Evolutionary conservation across 169 alveolate species (phyloP).

Genomic region (Besnoitia besnoiti): DNA sequence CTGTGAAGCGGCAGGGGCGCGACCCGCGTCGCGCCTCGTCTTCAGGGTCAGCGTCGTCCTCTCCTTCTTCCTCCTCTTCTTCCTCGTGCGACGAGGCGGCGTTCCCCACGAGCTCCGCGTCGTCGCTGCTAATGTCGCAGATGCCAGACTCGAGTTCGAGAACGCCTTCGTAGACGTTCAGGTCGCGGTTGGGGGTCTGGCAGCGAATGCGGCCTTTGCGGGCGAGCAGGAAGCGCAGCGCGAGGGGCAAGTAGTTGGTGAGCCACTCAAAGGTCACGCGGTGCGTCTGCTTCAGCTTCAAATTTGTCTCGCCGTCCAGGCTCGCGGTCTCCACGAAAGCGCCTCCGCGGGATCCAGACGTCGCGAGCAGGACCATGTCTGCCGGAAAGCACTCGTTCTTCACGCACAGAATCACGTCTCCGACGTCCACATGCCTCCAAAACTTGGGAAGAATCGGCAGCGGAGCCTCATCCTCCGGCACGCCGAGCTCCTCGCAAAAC

Average conservation of each 20-base stretch:
- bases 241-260: not conserved
- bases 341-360: constrained; percentile 87
- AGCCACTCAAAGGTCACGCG: not conserved
- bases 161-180: constrained; percentile 57
- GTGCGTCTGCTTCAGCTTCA: constrained; percentile 86
- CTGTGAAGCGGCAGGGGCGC: no score
- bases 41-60: constrained; percentile 61
- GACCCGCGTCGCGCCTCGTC: not conserved
- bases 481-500: not conserved
- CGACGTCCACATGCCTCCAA: constrained; percentile 89
- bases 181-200: constrained; percentile 55
- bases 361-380: constrained; percentile 91
- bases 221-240: constrained; percentile 37
- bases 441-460: not conserved
- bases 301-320: constrained; percentile 96
- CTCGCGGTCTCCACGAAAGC: constrained; percentile 95
- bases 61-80: constrained; percentile 69
- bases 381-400: constrained; percentile 91
- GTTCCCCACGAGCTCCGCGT: not conserved
- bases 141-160: not conserved
- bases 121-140: not conserved
- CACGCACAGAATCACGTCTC: constrained; percentile 89
- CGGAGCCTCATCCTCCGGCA: not conserved
- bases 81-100: constrained; percentile 68
- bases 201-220: constrained; percentile 62